A percentile compares a stretch with the other conserved stretches of the same genome.
Conservation (phyloP, 257 asterid species). For the Petrea volubilis region DNA sequence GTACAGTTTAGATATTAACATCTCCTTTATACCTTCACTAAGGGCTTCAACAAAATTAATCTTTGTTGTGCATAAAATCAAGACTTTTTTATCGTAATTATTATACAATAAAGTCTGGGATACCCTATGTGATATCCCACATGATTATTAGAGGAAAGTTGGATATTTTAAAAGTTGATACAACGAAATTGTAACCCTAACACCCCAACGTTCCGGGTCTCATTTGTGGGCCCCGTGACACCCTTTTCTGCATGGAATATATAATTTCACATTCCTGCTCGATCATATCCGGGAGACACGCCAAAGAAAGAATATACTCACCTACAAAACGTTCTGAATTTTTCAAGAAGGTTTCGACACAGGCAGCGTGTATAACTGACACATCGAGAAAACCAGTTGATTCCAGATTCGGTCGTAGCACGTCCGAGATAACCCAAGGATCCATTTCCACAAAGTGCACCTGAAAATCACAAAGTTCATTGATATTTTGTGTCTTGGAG, state of each 20-base stretch:
- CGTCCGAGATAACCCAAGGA: constrained; percentile 95
- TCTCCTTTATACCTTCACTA: background rate
- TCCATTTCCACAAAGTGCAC: constrained; percentile 99
- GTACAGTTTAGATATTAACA: background rate
- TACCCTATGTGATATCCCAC: too few relatives aligned
- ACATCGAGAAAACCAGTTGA: constrained; percentile 77
- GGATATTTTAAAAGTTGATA: too few relatives aligned
- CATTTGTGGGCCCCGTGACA: background rate
- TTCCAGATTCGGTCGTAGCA: constrained; percentile 82
- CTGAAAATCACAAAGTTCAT: constrained; percentile 44
- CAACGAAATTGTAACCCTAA: too few relatives aligned
- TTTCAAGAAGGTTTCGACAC: constrained; percentile 80
- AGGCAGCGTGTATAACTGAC: constrained; percentile 72
- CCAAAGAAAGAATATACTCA: constrained; percentile 29
- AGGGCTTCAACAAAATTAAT: background rate
- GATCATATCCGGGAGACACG: background rate
- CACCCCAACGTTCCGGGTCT: too few relatives aligned
- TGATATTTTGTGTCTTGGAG: background rate
- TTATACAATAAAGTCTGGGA: too few relatives aligned
- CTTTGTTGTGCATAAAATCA: background rate
- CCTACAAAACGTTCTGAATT: constrained; percentile 68
- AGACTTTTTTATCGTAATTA: background rate
- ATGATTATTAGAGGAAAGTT: too few relatives aligned
- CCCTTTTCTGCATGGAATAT: background rate
- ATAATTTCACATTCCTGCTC: background rate